Evolutionary conservation across 768 basidiomycete species (phyloP), one percentile per base, ranked within the genome.

Genomic region (Rhodosporidiobolus odoratus): DNA sequence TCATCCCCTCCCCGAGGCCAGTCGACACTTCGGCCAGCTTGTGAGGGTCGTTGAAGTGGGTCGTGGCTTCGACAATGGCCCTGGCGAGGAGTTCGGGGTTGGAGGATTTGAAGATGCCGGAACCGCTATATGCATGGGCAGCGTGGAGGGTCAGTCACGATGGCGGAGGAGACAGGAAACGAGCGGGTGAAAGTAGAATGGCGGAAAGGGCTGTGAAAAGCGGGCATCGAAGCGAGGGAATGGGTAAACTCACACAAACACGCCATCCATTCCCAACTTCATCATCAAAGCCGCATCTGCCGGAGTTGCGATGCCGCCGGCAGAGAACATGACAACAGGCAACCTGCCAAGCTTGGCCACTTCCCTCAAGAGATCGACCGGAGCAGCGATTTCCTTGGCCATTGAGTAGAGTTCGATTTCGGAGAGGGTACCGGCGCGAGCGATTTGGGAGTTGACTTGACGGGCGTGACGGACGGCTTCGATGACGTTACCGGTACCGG

Each of bases 211-310:
- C 6, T 9, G 52, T 53, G 8, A 32, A 30, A 53, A 53, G 32
- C 30, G 16, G 34, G 34, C n/a, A 56, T 25, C 8, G 41, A 58
- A 23, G 30, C 21, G 58, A 21, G 41, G 38, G 25, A 16, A 30
- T 4, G 15, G n/a, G 45, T 16, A 9, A 30, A 78, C 87, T 72
- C 77, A 93, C 93, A 99, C 95, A 76, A 99, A 99, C 40, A 99
- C 95, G 90, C 78, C 66, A 65, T 71, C 95, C 80, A 92, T 92
- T 43, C 95, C 92, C 43, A 98, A 85, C 78, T 95, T 92, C 94
- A 98, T 98, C 95, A 97, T 96, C 72, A 97, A 80, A 6, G 96
- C 96, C 23, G 95, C 95, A 80, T 99, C 95, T 75, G 91, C 92
- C 87, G 80, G 78, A 23, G 77, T 79, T 8, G 77, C 65, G 62